Evolutionary conservation across 2,329 filamentous ascomycete species (phyloP), one percentile per base, ranked within the genome.

Genomic region (Colletotrichum lindemuthianum): DNA sequence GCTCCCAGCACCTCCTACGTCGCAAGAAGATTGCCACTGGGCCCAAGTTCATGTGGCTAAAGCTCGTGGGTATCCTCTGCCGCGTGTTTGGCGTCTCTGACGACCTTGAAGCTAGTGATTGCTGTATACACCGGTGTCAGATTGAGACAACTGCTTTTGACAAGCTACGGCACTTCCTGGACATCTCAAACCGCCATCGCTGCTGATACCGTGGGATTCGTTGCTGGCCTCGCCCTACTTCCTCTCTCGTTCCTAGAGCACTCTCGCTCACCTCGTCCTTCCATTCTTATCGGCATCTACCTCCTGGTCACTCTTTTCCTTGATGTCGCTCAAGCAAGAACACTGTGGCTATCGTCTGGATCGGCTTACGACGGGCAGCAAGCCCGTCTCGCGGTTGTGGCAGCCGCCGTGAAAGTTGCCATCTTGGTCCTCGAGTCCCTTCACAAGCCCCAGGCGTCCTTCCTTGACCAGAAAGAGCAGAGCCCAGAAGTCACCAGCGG

Each of bases 401-500:
- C 64, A 8, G 33, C 70, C 11, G 54, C 59, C 10, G 12, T 72
- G 10, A 73, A 73, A 59, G 51, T 34, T 7, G 51, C 66, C 10
- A 47, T 72, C 1, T 37, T 72, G 10, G 13, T 70, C 1, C 48
- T 71, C 8, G 71, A 74, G 51, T 63, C 70, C 9, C 36, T 64
- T 10, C 68, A 61, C 8, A 74, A 74, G n/a, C 43, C 8, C 10
- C 41, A 12, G 12, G n/a, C 41, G n/a, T 45, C 34, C 16, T 16
- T 43, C 10, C 13, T 36, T 12, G 48, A 44, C n/a, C 34, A 36
- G 51, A 55, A 73, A n/a, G 63, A 74, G 13, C 77, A 81, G 63
- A 81, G 80, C 41, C 79, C 70, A 5, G 81, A 73, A 52, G 77
- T 69, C 33, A 75, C 68, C 49, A 78, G 69, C 58, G 70, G 75